phyloP scores from a whole-genome alignment of 2,329 filamentous ascomycete species.

The Sporothrix schenckii region DNA sequence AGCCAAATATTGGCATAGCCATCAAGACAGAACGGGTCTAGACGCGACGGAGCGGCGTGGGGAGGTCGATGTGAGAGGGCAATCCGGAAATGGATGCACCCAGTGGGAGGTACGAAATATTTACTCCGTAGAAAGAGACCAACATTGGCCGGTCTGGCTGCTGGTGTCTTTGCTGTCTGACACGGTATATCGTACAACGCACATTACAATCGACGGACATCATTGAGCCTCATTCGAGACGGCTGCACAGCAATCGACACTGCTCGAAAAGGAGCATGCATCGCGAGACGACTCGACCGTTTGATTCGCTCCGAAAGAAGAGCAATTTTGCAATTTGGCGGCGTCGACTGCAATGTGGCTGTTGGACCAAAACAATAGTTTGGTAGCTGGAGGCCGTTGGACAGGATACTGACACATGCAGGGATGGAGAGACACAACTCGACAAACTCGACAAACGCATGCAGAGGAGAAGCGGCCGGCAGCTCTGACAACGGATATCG shows the following conservation, averaged over 20 bases:
- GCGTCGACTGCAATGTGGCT: not conserved
- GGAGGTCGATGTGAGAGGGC: not conserved
- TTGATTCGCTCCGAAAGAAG: not conserved
- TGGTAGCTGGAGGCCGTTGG: not conserved
- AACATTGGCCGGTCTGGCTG: too few species aligned
- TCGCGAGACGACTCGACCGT: not conserved
- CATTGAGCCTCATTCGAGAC: not conserved
- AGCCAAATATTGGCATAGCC: not conserved
- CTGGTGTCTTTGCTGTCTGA: not conserved
- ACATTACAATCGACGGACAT: not conserved
- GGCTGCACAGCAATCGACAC: not conserved
- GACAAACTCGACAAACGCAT: not conserved
- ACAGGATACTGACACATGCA: not conserved
- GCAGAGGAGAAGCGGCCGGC: not conserved
- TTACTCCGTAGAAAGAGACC: too few species aligned
- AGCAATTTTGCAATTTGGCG: not conserved
- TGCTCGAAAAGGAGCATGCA: conserved; percentile 17
- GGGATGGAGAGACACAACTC: not conserved
- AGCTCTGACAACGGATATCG: not conserved
- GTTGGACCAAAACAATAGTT: not conserved
- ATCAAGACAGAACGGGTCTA: conserved; percentile 1
- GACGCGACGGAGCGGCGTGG: not conserved
- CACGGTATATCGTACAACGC: not conserved
- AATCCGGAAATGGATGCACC: not conserved
- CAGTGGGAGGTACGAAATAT: too few species aligned